Conservation (phyloP, 495 filamentous ascomycete species). For the Lichenothelia convexa region DNA sequence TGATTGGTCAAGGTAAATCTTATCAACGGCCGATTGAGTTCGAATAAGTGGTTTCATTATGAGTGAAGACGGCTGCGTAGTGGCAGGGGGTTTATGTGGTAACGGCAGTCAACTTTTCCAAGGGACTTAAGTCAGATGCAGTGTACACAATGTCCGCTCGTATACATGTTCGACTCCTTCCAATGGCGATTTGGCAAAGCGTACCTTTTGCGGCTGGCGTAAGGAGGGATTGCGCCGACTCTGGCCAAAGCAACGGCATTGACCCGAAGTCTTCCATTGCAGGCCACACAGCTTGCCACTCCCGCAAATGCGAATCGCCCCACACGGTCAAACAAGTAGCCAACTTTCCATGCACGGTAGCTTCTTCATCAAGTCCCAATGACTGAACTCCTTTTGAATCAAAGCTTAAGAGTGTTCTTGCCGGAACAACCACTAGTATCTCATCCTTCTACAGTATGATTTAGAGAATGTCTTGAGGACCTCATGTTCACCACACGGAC, state of each 20-base stretch:
- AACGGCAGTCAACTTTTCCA: too few species aligned
- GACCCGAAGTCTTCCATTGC: constrained; percentile 35
- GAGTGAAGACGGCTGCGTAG: constrained; percentile 18
- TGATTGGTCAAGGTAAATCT: too few species aligned
- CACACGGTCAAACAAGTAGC: constrained; percentile 43
- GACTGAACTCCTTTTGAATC: constrained; percentile 25
- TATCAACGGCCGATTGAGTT: too few species aligned
- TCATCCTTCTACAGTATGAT: constrained; percentile 25
- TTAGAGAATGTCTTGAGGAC: too few species aligned
- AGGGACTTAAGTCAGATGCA: too few species aligned
- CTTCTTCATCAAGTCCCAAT: constrained; percentile 18
- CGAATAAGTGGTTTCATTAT: too few species aligned
- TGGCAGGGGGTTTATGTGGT: constrained; percentile 28
- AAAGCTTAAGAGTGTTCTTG: constrained; percentile 39
- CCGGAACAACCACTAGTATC: constrained; percentile 43
- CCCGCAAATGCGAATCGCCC: constrained; percentile 16
- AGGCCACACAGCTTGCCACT: constrained; percentile 58
- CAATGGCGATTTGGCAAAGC: neutral
- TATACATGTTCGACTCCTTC: constrained; percentile 5
- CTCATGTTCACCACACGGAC: too few species aligned
- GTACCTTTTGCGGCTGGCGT: constrained; percentile 23
- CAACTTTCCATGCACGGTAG: constrained; percentile 48
- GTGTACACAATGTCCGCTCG: too few species aligned
- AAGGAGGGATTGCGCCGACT: constrained; percentile 27
- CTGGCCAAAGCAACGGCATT: constrained; percentile 55